Conservation (phyloP, 345 rosid genomes). For the Arabis hirsuta region DNA sequence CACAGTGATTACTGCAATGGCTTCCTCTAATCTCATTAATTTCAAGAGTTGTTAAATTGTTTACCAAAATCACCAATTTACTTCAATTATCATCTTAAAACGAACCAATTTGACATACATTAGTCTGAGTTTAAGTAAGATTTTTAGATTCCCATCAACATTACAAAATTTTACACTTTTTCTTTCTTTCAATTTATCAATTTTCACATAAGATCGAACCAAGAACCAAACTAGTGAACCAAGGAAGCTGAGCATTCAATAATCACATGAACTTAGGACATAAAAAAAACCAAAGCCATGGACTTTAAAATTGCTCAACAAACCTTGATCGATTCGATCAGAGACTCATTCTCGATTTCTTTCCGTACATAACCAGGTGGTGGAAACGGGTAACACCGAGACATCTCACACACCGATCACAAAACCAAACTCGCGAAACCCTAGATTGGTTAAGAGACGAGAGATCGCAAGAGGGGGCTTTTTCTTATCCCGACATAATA, state of each 20-base stretch:
- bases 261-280: conserved; percentile 41
- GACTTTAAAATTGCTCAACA: conserved; percentile 50
- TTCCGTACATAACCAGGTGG: conserved; percentile 50
- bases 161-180: neutral
- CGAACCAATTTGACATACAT: neutral
- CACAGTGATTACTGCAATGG: neutral
- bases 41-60: too few relatives aligned
- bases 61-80: neutral
- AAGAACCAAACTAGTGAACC: neutral
- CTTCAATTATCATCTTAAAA: neutral
- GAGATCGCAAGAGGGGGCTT: conserved; percentile 6
- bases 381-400: conserved; percentile 71
- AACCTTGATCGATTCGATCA: conserved; percentile 68
- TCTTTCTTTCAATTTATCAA: neutral
- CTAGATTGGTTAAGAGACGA: conserved; percentile 20
- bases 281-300: conserved; percentile 23
- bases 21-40: neutral
- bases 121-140: neutral
- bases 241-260: conserved; percentile 47
- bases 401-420: conserved; percentile 44
- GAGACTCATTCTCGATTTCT: conserved; percentile 44
- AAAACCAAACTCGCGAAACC: conserved; percentile 22
- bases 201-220: neutral
- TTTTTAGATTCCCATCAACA: neutral
- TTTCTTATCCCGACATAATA: neutral